A percentile compares a stretch with the other conserved stretches of the same genome.
Conservation (phyloP, 129 eudicot species). For the Smallanthus sonchifolius region DNA sequence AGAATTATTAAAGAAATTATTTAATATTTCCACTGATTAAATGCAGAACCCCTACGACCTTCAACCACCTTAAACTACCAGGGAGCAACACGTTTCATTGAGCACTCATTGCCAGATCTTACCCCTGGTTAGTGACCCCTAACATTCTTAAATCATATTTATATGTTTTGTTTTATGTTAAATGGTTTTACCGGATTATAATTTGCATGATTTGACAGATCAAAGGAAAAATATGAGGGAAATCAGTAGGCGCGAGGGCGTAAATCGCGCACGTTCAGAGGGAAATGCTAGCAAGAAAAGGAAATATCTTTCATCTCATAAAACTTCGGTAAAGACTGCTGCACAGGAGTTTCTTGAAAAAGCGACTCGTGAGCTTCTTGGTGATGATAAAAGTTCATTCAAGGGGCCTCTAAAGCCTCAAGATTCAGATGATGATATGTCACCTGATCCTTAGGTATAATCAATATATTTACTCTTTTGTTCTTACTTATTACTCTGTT, state of each 20-base stretch:
- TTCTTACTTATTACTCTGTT: background rate
- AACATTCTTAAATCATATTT: background rate
- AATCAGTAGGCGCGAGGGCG: conserved; percentile 54
- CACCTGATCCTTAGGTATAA: conserved; percentile 46
- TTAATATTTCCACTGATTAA: background rate
- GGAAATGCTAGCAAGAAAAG: conserved; percentile 68
- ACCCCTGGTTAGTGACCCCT: conserved; percentile 52
- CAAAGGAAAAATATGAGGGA: conserved; percentile 84
- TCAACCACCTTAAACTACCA: conserved; percentile 60
- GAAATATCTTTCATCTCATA: conserved; percentile 53
- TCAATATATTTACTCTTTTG: background rate
- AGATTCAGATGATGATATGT: conserved; percentile 48
- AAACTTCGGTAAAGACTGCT: conserved; percentile 68
- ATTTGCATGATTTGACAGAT: conserved; percentile 42
- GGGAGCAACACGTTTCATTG: conserved; percentile 91
- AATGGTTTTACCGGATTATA: background rate
- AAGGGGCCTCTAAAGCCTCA: conserved; percentile 75
- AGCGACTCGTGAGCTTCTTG: conserved; percentile 91
- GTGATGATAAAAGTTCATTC: conserved; percentile 56
- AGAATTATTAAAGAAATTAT: background rate
- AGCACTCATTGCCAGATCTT: conserved; percentile 91
- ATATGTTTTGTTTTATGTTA: background rate
- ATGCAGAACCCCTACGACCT: conserved; percentile 83
- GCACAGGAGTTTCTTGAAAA: conserved; percentile 94
- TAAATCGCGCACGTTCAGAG: conserved; percentile 41